These are phyloP conservation scores for Teratosphaeria zuluensis DNA, from an alignment of 2,329 filamentous ascomycete genomes.

Conservation along the genomic window DNA sequence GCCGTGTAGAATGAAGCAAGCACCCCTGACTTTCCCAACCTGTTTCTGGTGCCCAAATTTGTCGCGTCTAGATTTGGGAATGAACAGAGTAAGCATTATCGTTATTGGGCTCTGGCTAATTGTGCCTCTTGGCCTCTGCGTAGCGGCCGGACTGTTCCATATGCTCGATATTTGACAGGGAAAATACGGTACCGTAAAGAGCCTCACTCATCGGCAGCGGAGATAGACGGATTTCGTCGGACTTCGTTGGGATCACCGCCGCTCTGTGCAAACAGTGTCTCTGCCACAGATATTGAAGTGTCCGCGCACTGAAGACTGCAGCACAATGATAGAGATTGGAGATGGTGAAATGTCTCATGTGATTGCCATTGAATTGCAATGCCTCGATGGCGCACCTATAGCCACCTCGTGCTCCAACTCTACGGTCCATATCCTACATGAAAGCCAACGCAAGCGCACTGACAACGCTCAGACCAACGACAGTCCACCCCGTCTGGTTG, in stretches of 20 bases:
- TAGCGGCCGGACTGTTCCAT: too few species aligned
- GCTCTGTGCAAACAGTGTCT: background rate
- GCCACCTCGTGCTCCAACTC: background rate
- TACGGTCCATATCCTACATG: background rate
- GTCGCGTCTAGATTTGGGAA: too few species aligned
- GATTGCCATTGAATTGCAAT: background rate
- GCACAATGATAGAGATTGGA: background rate
- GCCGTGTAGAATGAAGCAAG: too few species aligned
- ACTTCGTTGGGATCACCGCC: background rate
- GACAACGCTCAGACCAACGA: conserved; percentile 46
- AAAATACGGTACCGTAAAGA: background rate
- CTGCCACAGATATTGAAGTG: background rate
- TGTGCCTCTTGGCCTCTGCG: too few species aligned
- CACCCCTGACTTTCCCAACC: too few species aligned
- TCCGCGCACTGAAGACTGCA: background rate
- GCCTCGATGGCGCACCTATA: background rate
- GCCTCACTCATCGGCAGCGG: background rate
- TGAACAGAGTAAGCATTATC: too few species aligned
- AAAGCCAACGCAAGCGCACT: conserved; percentile 39
- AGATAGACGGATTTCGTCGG: background rate
- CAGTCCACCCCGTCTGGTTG: conserved; percentile 54
- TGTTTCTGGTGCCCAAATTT: too few species aligned
- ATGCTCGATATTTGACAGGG: background rate
- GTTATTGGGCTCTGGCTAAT: too few species aligned
- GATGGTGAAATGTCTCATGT: background rate